Evolutionary conservation across 371 early-diverging fungal species (phyloP).

Genomic region (Massospora cicadina): DNA sequence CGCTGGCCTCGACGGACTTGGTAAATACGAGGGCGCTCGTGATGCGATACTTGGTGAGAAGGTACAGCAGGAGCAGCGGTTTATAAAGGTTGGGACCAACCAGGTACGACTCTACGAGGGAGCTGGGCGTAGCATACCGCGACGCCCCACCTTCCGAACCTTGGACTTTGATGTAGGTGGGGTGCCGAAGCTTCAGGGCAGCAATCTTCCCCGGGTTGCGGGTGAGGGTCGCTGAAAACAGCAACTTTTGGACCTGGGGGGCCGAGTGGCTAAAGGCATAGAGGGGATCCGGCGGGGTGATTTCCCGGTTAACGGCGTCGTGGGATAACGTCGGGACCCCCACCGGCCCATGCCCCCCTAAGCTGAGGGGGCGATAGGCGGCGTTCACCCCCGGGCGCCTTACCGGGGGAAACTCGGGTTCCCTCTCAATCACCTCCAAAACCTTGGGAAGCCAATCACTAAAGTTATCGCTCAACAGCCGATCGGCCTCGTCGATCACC

Average conservation of each 20-base stretch:
- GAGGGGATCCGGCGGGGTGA: background rate
- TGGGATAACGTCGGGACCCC: conserved; percentile 3
- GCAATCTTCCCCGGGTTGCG: conserved; percentile 84
- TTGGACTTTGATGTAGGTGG: conserved; percentile 51
- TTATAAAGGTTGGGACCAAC: conserved; percentile 41
- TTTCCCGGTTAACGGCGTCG: conserved; percentile 1
- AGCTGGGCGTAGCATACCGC: conserved; percentile 37
- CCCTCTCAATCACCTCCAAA: conserved; percentile 16
- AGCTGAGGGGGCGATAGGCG: background rate
- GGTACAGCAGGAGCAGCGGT: conserved; percentile 55
- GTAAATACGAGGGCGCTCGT: conserved; percentile 68
- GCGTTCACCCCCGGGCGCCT: background rate
- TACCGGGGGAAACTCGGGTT: background rate
- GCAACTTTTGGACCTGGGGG: conserved; percentile 51
- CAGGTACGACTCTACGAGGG: conserved; percentile 37
- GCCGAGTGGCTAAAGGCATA: background rate
- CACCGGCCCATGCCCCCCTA: background rate
- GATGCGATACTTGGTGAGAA: conserved; percentile 41
- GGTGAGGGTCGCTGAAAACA: conserved; percentile 88
- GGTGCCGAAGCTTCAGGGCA: conserved; percentile 52
- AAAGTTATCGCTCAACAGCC: conserved; percentile 71
- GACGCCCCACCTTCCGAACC: conserved; percentile 19
- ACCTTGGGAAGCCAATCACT: conserved; percentile 85
- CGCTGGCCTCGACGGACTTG: conserved; percentile 71
- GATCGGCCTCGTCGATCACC: conserved; percentile 93